These are phyloP conservation scores for Hanseniaspora mollemarum DNA, from an alignment of 805 yeast species.

Conservation along the genomic window DNA sequence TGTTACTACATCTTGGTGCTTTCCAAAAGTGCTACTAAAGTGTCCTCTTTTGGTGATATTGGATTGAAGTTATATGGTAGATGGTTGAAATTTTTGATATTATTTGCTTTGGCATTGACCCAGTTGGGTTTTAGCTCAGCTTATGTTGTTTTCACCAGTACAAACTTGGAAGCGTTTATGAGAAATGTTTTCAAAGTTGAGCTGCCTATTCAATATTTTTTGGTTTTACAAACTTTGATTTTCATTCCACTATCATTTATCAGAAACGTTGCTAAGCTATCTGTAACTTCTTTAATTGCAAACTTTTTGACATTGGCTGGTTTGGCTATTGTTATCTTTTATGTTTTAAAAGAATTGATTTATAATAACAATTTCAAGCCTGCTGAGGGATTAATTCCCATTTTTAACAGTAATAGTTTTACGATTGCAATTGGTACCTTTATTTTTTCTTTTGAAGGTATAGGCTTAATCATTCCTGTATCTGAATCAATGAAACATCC, in stretches of 20 bases:
- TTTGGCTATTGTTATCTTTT: constrained; percentile 50
- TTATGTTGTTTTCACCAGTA: constrained; percentile 67
- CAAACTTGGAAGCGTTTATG: constrained; percentile 55
- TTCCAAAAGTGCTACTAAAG: constrained; percentile 48
- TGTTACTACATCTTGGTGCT: constrained; percentile 57
- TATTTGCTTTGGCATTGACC: constrained; percentile 53
- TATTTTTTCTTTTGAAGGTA: constrained; percentile 80
- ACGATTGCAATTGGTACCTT: constrained; percentile 73
- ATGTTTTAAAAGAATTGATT: constrained; percentile 32
- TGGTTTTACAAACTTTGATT: constrained; percentile 44
- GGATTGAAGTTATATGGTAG: constrained; percentile 53
- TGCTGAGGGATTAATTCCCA: constrained; percentile 39
- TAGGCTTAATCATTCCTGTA: constrained; percentile 69
- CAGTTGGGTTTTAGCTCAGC: constrained; percentile 77
- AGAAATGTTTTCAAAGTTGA: constrained; percentile 35
- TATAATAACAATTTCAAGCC: constrained; percentile 33
- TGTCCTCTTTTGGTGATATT: constrained; percentile 69
- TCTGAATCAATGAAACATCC: constrained; percentile 74
- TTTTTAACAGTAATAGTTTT: constrained; percentile 48
- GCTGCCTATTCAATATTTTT: constrained; percentile 36
- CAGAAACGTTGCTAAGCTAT: constrained; percentile 64
- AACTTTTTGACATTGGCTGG: constrained; percentile 60
- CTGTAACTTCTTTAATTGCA: constrained; percentile 60
- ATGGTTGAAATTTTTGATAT: constrained; percentile 52
- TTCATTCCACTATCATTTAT: constrained; percentile 60